phyloP scores from a whole-genome alignment of 78 protist species.

The Anaeramoeba flamelloides region DNA sequence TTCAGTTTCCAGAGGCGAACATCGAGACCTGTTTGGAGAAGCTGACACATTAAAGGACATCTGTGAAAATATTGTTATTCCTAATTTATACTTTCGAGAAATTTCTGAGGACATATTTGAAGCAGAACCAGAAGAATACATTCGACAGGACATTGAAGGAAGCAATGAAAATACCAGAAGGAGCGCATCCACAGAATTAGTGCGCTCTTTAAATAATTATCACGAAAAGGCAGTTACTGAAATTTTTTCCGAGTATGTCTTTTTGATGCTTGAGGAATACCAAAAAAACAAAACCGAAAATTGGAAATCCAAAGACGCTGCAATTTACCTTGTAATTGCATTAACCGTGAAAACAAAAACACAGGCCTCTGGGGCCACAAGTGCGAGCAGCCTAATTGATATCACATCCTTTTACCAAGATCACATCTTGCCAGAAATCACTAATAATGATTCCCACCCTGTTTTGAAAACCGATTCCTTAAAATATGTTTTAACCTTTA shows the following conservation, averaged over 20 bases:
- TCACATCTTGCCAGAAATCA: constrained; percentile 47
- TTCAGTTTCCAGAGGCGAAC: constrained; percentile 32
- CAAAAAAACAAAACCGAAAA: constrained; percentile 7
- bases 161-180: constrained; percentile 67
- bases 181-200: constrained; percentile 56
- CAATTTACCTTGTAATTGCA: constrained; percentile 69
- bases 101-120: constrained; percentile 61
- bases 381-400: constrained; percentile 14
- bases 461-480: constrained; percentile 63
- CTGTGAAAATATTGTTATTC: constrained; percentile 54
- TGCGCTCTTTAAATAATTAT: constrained; percentile 49
- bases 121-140: constrained; percentile 55
- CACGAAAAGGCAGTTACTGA: constrained; percentile 36
- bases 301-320: constrained; percentile 67
- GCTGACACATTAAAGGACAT: constrained; percentile 33
- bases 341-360: constrained; percentile 37
- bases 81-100: constrained; percentile 51
- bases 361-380: constrained; percentile 6
- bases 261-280: constrained; percentile 20
- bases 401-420: constrained; percentile 36
- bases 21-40: constrained; percentile 39
- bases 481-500: constrained; percentile 62
- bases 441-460: constrained; percentile 7
- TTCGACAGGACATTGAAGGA: constrained; percentile 77
- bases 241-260: constrained; percentile 35